Base-by-base conservation (phyloP, 768 basidiomycete genomes). In the Pleurotus cornucopiae region DNA sequence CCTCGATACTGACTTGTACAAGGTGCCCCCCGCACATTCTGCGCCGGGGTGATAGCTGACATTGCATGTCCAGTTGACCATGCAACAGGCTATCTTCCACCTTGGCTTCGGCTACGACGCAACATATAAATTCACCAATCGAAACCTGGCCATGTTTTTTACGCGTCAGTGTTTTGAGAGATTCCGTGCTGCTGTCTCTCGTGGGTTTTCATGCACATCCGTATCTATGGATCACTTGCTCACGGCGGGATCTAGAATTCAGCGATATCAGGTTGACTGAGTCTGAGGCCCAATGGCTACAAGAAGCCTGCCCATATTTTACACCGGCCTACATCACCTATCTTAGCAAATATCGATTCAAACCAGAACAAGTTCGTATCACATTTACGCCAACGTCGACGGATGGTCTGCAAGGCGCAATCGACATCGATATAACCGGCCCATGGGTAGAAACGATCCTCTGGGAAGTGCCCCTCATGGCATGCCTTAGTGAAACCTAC, bases 391-490 rank as follows among this genome's bases (percentile, higher is more conserved):
- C 91, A 0, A 59, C 75, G 20, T 76, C 78, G 3, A 67, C 74
- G 4, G 79, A 84, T 39, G 73, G 71, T 47, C 67, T 73, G 52
- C 64, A 68, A 56, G 95, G 94, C 3, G 68, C 72, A 37, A 70
- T 95, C 37, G 83, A 91, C 62, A 88, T 99, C 53, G 83, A 85
- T 59, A 81, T 83, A 4, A 64, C 64, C 25, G 94, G 92, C 5
- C 78, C 77, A 4, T 95, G 93, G 93, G 71, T 72, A 0, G 91
- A 94, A 61, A 80, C 90, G 5, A 96, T 98, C 57, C 73, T 97
- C 23, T 99, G 96, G 86, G 97, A 98, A 72, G 94, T 98, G 1
- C 95, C 94, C 1, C 73, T 98, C 49, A 94, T 98, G 93, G 86
- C 94, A 12, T 85, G 85, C 60, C 74, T 99, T 49, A 93, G 91